Conservation (phyloP, 2,329 filamentous ascomycete genomes). For the Knufia fluminis region DNA sequence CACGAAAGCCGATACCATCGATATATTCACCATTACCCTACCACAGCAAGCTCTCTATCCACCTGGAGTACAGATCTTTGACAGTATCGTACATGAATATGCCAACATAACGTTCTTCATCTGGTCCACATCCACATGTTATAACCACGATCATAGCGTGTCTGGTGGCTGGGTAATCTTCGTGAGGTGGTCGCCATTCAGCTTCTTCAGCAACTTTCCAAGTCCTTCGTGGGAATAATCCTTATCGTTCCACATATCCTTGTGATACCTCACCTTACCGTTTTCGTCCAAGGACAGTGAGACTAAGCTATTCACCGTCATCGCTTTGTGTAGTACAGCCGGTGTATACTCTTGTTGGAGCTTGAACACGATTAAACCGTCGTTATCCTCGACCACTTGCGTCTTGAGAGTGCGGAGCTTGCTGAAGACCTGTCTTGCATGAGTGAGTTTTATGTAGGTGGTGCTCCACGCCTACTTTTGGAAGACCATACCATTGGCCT, state of each 20-base stretch:
- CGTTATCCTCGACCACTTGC: slow-evolving; percentile 32
- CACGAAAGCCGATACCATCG: too few relatives aligned
- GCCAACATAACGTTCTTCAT: too few relatives aligned
- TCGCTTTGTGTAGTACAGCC: slow-evolving; percentile 28
- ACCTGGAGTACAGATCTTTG: too few relatives aligned
- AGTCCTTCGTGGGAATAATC: slow-evolving; percentile 40
- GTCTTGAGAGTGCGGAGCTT: slow-evolving; percentile 30
- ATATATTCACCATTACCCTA: too few relatives aligned
- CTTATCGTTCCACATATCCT: slow-evolving; percentile 44
- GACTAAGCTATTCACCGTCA: slow-evolving; percentile 34
- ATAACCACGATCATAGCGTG: slow-evolving; percentile 5
- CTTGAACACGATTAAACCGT: slow-evolving; percentile 39
- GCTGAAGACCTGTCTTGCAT: slow-evolving; percentile 22
- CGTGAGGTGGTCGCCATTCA: slow-evolving; percentile 42
- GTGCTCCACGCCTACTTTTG: slow-evolving; percentile 16
- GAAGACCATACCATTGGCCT: slow-evolving; percentile 10
- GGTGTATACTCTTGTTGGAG: slow-evolving; percentile 41
- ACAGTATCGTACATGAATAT: too few relatives aligned
- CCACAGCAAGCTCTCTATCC: too few relatives aligned
- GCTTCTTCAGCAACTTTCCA: slow-evolving; percentile 40
- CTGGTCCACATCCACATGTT: too few relatives aligned
- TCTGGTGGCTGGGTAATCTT: slow-evolving; percentile 34
- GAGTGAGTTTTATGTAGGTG: not conserved
- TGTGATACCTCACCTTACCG: slow-evolving; percentile 39
- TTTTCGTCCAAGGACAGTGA: slow-evolving; percentile 32